Percentiles rank a stretch among this genome's conserved stretches.
Evolutionary conservation across 2,329 filamentous ascomycete species (phyloP).

Genomic region (Lasiodiplodia gonubiensis): DNA sequence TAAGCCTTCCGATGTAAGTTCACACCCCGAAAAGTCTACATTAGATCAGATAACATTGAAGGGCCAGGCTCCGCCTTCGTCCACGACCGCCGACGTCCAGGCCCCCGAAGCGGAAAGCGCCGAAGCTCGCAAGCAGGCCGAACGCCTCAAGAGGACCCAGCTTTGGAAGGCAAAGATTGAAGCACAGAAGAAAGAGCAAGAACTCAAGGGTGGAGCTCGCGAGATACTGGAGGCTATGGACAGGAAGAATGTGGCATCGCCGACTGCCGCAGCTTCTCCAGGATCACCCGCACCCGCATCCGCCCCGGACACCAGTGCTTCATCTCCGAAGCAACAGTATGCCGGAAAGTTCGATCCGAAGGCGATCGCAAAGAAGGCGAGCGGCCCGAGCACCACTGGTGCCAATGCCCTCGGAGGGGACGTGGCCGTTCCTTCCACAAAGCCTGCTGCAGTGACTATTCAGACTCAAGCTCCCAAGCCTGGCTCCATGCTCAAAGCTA

Average conservation of each 20-base stretch:
- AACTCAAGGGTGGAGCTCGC: slow-evolving; percentile 57
- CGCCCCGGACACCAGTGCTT: slow-evolving; percentile 31
- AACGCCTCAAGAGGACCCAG: slow-evolving; percentile 59
- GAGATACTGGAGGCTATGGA: slow-evolving; percentile 76
- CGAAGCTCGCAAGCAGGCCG: slow-evolving; percentile 66
- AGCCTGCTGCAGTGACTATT: not conserved
- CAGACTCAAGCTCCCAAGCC: not conserved
- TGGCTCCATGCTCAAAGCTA: slow-evolving; percentile 62
- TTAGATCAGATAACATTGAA: slow-evolving; percentile 1
- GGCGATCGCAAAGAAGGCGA: slow-evolving; percentile 78
- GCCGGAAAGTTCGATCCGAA: slow-evolving; percentile 87
- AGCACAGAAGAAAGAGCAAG: slow-evolving; percentile 72
- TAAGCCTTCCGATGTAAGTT: slow-evolving; percentile 25
- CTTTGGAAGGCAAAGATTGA: slow-evolving; percentile 69
- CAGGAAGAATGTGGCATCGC: slow-evolving; percentile 60
- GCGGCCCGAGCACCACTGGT: slow-evolving; percentile 61
- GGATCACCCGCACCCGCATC: slow-evolving; percentile 35
- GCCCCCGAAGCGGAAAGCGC: slow-evolving; percentile 1
- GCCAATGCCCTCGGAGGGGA: slow-evolving; percentile 63
- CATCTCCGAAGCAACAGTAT: slow-evolving; percentile 58
- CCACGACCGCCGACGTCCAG: slow-evolving; percentile 3
- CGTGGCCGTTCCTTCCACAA: slow-evolving; percentile 43
- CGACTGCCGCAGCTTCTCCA: slow-evolving; percentile 32
- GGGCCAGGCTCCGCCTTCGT: slow-evolving; percentile 8
- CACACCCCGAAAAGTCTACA: not conserved